A percentile compares a stretch with the other conserved stretches of the same genome.
Conservation (phyloP, 768 basidiomycete genomes). For the Panellus pusillus region DNA sequence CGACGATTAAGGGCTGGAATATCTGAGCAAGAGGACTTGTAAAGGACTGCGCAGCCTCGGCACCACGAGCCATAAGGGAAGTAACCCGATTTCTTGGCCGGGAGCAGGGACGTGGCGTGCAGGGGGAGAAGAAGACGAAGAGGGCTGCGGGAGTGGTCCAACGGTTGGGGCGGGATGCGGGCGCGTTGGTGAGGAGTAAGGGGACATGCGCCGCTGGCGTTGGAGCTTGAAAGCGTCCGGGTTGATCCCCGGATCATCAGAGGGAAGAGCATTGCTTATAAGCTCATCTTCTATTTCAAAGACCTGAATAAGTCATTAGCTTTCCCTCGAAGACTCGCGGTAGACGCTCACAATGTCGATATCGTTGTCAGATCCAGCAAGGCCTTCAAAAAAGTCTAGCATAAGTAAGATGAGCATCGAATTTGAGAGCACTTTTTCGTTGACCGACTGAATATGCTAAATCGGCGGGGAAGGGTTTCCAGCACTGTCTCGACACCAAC, state of each 20-base stretch:
- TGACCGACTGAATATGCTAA: conserved; percentile 74
- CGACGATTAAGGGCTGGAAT: conserved; percentile 65
- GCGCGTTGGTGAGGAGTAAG: conserved; percentile 26
- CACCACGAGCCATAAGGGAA: conserved; percentile 42
- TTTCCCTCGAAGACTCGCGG: not conserved
- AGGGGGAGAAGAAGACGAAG: conserved; percentile 31
- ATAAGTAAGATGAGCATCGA: not conserved
- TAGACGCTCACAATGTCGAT: conserved; percentile 64
- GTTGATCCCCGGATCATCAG: conserved; percentile 8
- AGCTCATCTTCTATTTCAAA: conserved; percentile 78
- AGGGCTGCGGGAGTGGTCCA: conserved; percentile 24
- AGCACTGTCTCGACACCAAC: conserved; percentile 67
- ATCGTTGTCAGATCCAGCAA: conserved; percentile 69
- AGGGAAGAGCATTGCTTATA: conserved; percentile 54
- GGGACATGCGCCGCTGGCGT: conserved; percentile 32
- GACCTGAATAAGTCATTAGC: conserved; percentile 43
- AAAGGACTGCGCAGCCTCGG: conserved; percentile 38
- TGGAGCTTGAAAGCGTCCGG: conserved; percentile 24
- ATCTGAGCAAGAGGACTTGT: conserved; percentile 73
- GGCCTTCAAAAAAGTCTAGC: conserved; percentile 75
- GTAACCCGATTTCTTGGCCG: conserved; percentile 39
- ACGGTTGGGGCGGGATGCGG: conserved; percentile 2
- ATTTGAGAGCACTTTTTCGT: not conserved
- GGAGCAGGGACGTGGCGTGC: conserved; percentile 4
- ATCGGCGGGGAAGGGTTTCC: conserved; percentile 71